phyloP scores from a whole-genome alignment of 495 filamentous ascomycete genomes.

The Apiosordaria backusii region DNA sequence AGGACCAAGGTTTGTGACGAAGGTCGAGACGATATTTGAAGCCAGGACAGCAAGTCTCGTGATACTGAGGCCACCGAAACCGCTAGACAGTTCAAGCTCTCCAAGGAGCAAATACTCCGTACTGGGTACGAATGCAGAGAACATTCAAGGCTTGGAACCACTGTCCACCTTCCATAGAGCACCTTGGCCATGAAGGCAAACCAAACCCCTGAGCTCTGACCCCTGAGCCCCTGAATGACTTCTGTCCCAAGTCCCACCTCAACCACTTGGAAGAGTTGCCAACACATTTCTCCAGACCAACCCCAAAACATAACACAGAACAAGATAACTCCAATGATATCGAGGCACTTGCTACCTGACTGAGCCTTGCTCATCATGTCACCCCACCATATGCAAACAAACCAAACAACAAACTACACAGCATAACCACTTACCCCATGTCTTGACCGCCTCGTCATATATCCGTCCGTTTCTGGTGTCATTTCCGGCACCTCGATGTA shows the following conservation, averaged over 20 bases:
- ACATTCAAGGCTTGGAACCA: neutral
- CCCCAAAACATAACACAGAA: neutral
- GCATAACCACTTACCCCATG: constrained; percentile 23
- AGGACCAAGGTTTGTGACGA: neutral
- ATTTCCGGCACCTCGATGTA: constrained; percentile 21
- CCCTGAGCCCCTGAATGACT: neutral
- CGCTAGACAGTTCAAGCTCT: neutral
- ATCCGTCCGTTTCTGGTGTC: neutral
- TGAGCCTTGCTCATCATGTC: neutral
- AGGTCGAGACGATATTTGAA: neutral
- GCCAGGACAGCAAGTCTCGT: neutral
- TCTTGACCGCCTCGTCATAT: constrained; percentile 6
- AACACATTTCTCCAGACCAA: neutral
- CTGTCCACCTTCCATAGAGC: neutral
- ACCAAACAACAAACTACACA: neutral
- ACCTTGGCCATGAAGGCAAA: neutral
- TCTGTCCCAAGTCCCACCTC: neutral
- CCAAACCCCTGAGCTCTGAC: neutral
- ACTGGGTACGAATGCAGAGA: neutral
- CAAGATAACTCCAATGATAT: neutral
- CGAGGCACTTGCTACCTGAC: neutral
- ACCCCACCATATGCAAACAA: neutral
- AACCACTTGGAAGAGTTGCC: neutral
- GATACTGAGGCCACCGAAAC: neutral
- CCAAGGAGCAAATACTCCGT: neutral